These are phyloP conservation scores for Vitis hybrid DNA, from an alignment of 177 flowering plant genomes.

Conservation along the genomic window DNA sequence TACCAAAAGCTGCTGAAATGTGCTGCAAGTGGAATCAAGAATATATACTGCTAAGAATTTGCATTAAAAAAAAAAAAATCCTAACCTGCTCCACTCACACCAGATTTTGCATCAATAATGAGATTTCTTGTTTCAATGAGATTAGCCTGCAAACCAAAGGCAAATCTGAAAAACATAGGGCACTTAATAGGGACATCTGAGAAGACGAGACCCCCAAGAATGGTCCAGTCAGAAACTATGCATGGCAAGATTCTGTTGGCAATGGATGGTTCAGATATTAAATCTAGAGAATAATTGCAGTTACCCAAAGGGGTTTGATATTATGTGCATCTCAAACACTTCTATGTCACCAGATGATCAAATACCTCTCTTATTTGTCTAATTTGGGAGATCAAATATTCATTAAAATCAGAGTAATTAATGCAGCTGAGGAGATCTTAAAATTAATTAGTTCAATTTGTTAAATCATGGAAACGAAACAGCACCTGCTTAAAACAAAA, in stretches of 20 bases:
- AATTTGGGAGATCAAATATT: no score
- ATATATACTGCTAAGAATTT: not conserved
- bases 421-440: not conserved
- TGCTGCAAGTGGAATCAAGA: not conserved
- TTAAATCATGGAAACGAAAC: no score
- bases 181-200: not conserved
- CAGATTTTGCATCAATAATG: slow-evolving; percentile 94
- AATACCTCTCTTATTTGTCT: no score
- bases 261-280: not conserved
- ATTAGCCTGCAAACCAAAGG: slow-evolving; percentile 57
- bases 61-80: not conserved
- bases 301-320: not conserved
- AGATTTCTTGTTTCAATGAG: slow-evolving; percentile 64
- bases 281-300: not conserved
- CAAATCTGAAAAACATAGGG: not conserved
- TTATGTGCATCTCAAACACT: not conserved
- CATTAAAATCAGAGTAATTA: not conserved
- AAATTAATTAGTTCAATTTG: no score
- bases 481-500: no score
- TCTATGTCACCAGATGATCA: not conserved
- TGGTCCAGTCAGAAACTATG: not conserved
- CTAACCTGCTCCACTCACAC: slow-evolving; percentile 99
- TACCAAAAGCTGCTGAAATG: slow-evolving; percentile 16
- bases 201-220: not conserved
- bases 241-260: not conserved